Evolutionary conservation across 352 stramenopile genomes (phyloP).

Genomic region (Thraustochytrium sp.): DNA sequence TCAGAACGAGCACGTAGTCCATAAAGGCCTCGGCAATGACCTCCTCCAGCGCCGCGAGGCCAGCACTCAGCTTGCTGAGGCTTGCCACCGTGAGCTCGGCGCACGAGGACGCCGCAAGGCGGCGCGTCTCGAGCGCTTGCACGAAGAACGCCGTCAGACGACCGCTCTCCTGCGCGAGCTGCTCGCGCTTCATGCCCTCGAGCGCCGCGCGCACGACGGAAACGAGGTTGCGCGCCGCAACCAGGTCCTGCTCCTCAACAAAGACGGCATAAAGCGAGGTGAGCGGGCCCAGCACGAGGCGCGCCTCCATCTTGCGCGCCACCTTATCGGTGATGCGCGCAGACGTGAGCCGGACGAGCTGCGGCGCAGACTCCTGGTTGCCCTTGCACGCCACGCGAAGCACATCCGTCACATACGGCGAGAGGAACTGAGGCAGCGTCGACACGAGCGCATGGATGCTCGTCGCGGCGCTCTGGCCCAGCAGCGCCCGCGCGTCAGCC

Average conservation of each 20-base stretch:
- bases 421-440: conserved; percentile 26
- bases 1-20: conserved; percentile 4
- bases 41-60: neutral
- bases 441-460: conserved; percentile 12
- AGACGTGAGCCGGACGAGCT: neutral
- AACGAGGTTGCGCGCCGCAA: neutral
- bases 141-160: conserved; percentile 10
- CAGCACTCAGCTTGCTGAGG: neutral
- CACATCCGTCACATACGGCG: conserved; percentile 1
- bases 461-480: conserved; percentile 14
- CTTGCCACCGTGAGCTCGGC: neutral
- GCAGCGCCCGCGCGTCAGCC: neutral
- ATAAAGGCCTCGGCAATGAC: conserved; percentile 9
- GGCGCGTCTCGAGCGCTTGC: neutral
- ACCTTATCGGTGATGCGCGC: neutral
- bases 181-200: neutral
- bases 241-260: neutral
- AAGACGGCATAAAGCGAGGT: neutral
- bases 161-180: neutral
- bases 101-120: neutral
- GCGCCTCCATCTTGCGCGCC: neutral
- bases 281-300: neutral
- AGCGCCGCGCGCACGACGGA: neutral
- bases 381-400: neutral
- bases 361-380: neutral